Percentiles rank a stretch among this genome's conserved stretches.
Conservation (phyloP, 495 filamentous ascomycete genomes). For the Patellaria atrata region DNA sequence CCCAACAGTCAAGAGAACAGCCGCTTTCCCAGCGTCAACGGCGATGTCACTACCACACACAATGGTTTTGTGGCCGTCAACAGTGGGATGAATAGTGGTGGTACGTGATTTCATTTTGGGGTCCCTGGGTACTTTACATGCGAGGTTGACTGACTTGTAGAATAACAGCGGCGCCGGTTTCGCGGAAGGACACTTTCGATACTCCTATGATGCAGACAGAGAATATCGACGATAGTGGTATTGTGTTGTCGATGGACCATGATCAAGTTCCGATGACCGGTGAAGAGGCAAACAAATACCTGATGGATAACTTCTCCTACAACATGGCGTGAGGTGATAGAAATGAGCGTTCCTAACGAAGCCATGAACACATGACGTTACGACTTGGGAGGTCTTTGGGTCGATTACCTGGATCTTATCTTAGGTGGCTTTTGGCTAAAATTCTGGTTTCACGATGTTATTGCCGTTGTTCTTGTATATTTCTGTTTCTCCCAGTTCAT, state of each 20-base stretch:
- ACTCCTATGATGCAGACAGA: constrained; percentile 12
- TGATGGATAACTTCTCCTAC: no score
- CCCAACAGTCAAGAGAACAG: constrained; percentile 20
- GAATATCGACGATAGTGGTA: constrained; percentile 54
- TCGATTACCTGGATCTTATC: no score
- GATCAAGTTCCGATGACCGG: no score
- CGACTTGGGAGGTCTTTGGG: no score
- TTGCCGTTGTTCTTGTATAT: no score
- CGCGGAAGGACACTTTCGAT: constrained; percentile 6
- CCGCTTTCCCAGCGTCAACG: constrained; percentile 21
- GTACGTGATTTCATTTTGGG: neutral
- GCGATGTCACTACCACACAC: constrained; percentile 20
- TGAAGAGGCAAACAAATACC: no score
- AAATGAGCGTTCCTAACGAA: no score
- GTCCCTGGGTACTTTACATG: neutral
- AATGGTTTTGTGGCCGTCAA: constrained; percentile 19
- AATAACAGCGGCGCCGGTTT: constrained; percentile 10
- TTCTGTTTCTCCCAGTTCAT: no score
- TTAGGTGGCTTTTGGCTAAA: no score
- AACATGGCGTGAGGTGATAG: no score
- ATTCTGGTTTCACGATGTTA: no score
- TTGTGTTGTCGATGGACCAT: constrained; percentile 41
- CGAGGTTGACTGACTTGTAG: constrained; percentile 16
- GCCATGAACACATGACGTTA: no score
- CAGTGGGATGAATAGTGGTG: constrained; percentile 28